Base-by-base conservation (phyloP, 2,329 filamentous ascomycete species). In the Neocatenulostroma microsporum region DNA sequence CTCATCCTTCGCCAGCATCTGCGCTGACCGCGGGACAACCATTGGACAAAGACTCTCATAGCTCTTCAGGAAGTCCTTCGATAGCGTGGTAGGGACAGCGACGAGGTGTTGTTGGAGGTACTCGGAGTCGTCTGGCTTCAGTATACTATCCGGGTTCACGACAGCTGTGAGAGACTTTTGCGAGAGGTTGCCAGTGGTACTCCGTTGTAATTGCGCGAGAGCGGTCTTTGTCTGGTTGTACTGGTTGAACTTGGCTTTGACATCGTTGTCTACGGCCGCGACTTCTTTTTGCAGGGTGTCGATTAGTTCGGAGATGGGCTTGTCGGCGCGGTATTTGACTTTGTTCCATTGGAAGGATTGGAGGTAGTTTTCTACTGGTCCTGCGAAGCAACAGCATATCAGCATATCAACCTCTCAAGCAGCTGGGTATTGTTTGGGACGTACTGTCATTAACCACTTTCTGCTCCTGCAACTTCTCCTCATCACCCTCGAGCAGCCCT, bases 91-190 rank as follows among this genome's bases (percentile, higher is more conserved):
- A 2, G 91, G 91, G 7, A 98, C 84, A 14, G 85, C 91, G 49
- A 98, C 73, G 20, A 98, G 78, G 60, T 95, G 88, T 20, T 91
- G 95, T 67, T 95, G 87, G 51, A 98, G 80, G 64, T 94, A 96
- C 66, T 98, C 91, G 14, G 88, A 95, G 31, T 57, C 49, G 58
- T 94, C 80, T 62, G 82, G 83, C 46, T 95, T 76, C 28, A 94
- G 74, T 41, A 88, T 66, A 37, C 74, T 70, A 20, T 57, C 54
- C 7, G 89, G 87, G 54, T 89, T 75, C 51, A 98, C 82, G 45
- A 96, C 78, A 10, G 86, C 80, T n/a, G 84, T 79, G 47, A 98
- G 80, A 10, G 89, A 96, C 61, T 89, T 94, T 50, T 88, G 95
- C 15, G 88, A 76, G 31, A 98, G 81, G 61, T 95, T 98, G 47